A percentile compares a stretch with the other conserved stretches of the same genome.
These are phyloP conservation scores for Schizophyllum commune DNA, from an alignment of 1,284 basidiomycete species.

Conservation along the genomic window DNA sequence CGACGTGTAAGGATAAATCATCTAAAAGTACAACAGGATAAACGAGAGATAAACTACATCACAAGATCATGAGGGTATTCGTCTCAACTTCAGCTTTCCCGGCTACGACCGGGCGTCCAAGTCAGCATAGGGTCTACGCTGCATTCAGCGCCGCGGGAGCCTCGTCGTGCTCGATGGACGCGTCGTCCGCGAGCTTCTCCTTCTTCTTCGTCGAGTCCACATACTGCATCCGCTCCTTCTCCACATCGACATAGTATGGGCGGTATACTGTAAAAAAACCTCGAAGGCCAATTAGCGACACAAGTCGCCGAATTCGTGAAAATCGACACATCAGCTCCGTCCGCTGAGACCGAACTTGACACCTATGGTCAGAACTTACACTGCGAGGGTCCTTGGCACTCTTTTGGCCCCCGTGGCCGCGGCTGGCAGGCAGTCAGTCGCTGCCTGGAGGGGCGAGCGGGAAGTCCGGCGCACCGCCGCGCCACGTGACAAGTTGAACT, in stretches of 20 bases:
- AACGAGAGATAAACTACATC: background rate
- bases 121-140: background rate
- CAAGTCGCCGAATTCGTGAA: too few species aligned
- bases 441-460: background rate
- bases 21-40: background rate
- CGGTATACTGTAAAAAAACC: too few species aligned
- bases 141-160: background rate
- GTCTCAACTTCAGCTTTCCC: background rate
- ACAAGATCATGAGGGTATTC: background rate
- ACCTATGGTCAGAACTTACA: too few species aligned
- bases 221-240: background rate
- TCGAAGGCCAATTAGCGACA: too few species aligned
- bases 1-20: background rate
- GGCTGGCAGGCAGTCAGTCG: slow-evolving; percentile 18
- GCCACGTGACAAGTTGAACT: too few species aligned
- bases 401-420: too few species aligned
- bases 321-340: slow-evolving; percentile 34
- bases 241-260: slow-evolving; percentile 28
- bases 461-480: too few species aligned
- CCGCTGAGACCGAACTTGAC: slow-evolving; percentile 32
- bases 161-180: background rate
- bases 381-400: too few species aligned
- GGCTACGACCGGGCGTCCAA: background rate
- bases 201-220: slow-evolving; percentile 5
- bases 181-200: background rate